A percentile compares a stretch with the other conserved stretches of the same genome.
These are phyloP conservation scores for Otatea glauca DNA, from an alignment of 176 grass and related monocot genomes.

Conservation along the genomic window DNA sequence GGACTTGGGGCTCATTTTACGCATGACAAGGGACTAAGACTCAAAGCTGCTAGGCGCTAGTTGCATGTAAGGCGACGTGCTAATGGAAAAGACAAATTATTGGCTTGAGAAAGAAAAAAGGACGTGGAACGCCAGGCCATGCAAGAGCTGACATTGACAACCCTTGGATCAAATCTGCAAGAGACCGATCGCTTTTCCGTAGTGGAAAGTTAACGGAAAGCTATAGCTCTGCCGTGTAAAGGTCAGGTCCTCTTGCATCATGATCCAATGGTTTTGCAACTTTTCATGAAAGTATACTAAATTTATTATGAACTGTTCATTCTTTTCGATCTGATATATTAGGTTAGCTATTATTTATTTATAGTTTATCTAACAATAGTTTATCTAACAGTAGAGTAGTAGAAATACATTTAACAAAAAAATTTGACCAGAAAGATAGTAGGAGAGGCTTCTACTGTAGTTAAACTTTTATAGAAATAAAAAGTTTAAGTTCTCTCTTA, in stretches of 20 bases:
- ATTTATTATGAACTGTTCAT: too few relatives aligned
- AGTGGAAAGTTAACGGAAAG: constrained; percentile 24
- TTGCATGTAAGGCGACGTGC: background rate
- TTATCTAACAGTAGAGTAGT: too few relatives aligned
- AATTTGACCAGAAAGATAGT: too few relatives aligned
- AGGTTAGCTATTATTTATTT: too few relatives aligned
- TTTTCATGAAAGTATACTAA: background rate
- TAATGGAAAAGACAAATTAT: background rate
- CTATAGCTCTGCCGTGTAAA: background rate
- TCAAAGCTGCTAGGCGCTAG: background rate
- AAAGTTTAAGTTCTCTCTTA: too few relatives aligned
- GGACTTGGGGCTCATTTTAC: too few relatives aligned
- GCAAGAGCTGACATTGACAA: background rate
- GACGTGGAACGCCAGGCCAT: background rate
- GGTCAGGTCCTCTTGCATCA: background rate
- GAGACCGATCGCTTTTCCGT: background rate
- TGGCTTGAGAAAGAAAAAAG: background rate
- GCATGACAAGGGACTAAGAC: too few relatives aligned
- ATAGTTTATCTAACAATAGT: too few relatives aligned
- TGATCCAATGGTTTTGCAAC: background rate
- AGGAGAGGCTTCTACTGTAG: too few relatives aligned
- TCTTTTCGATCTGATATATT: too few relatives aligned
- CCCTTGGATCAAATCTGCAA: background rate
- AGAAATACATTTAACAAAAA: too few relatives aligned
- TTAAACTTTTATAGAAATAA: too few relatives aligned